Conservation (phyloP, 805 yeast species). For the Candida adriatica region DNA sequence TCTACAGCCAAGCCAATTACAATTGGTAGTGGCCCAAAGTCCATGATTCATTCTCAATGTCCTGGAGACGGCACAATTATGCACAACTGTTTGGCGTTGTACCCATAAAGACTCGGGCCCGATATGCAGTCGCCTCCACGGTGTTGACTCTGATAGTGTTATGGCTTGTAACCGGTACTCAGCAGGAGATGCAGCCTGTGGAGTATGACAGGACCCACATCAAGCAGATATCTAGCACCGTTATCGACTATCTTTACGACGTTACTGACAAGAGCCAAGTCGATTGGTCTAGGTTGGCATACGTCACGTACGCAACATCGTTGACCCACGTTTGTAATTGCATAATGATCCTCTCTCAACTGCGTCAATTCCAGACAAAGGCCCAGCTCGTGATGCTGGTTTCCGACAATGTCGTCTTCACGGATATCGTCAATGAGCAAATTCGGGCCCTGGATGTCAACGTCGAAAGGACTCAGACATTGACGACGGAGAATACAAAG, state of each 20-base stretch:
- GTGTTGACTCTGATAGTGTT: too few relatives aligned
- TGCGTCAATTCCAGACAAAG: conserved; percentile 31
- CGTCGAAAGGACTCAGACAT: conserved; percentile 3
- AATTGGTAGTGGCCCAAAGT: too few relatives aligned
- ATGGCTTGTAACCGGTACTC: too few relatives aligned
- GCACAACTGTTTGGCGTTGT: too few relatives aligned
- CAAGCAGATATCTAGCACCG: conserved; percentile 17
- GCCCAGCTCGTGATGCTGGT: conserved; percentile 43
- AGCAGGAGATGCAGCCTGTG: too few relatives aligned
- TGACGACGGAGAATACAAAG: background rate
- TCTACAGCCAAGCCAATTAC: too few relatives aligned
- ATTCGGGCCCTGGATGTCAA: conserved; percentile 14
- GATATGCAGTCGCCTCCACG: too few relatives aligned
- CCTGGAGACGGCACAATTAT: too few relatives aligned
- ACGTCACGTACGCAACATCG: conserved; percentile 56
- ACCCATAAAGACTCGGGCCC: too few relatives aligned
- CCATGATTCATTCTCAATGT: too few relatives aligned
- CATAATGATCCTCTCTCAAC: conserved; percentile 36
- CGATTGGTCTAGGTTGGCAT: conserved; percentile 42
- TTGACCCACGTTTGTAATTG: conserved; percentile 44
- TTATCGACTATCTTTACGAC: conserved; percentile 13
- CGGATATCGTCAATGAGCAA: conserved; percentile 13
- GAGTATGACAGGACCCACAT: conserved; percentile 17
- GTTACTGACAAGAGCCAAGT: conserved; percentile 17
- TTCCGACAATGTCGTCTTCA: conserved; percentile 1